A percentile compares a stretch with the other conserved stretches of the same genome.
phyloP scores from a whole-genome alignment of 768 basidiomycete genomes.

The Ephemerocybe angulata region DNA sequence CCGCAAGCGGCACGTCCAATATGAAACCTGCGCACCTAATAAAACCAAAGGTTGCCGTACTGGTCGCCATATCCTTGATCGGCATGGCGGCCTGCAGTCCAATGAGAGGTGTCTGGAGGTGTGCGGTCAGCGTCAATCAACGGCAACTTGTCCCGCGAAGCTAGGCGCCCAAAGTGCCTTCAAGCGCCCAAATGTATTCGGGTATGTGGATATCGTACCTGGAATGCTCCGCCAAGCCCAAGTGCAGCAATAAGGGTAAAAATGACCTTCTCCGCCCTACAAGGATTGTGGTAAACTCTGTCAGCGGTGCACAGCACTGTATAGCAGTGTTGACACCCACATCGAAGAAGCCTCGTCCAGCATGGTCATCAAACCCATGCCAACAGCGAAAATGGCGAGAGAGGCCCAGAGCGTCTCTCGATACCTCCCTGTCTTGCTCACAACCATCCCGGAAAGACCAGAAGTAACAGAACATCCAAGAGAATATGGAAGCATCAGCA shows the following conservation, averaged over 20 bases:
- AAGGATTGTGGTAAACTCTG: conserved; percentile 1
- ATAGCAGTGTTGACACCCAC: conserved; percentile 34
- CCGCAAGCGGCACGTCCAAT: not conserved
- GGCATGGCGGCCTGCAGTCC: conserved; percentile 87
- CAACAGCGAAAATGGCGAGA: conserved; percentile 55
- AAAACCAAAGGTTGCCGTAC: conserved; percentile 67
- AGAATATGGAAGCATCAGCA: conserved; percentile 73
- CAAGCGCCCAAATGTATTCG: not conserved
- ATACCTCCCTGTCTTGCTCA: conserved; percentile 57
- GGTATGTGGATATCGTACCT: conserved; percentile 28
- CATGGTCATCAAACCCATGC: conserved; percentile 70
- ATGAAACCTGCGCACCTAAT: conserved; percentile 43
- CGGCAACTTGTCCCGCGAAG: not conserved
- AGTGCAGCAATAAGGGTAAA: conserved; percentile 65
- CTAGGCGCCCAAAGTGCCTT: not conserved
- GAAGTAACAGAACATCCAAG: conserved; percentile 55
- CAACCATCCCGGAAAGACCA: conserved; percentile 50
- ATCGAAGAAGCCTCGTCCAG: conserved; percentile 54
- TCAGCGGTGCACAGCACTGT: not conserved
- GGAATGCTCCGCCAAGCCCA: conserved; percentile 66
- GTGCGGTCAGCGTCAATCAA: not conserved
- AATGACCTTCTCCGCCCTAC: conserved; percentile 59
- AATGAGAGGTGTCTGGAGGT: conserved; percentile 56
- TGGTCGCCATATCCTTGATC: conserved; percentile 80
- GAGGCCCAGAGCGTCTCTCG: conserved; percentile 60